A percentile compares a stretch with the other conserved stretches of the same genome.
phyloP scores from a whole-genome alignment of 225 moss, liverwort and hornwort genomes.

The Pseudoscleropodium purum region DNA sequence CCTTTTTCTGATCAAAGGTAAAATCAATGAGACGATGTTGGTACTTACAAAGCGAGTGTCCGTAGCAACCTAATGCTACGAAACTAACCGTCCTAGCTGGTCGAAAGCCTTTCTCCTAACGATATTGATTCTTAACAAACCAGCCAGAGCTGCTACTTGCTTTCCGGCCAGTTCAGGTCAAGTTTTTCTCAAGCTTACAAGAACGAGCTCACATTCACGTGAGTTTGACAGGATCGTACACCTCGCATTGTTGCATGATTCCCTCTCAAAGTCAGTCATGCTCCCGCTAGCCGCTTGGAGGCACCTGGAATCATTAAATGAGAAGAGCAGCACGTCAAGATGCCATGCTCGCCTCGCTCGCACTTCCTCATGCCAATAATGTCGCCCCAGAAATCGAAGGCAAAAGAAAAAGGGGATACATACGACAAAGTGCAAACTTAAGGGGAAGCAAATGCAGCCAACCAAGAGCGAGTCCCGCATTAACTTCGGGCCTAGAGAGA shows the following conservation, averaged over 20 bases:
- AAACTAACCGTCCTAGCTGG: background rate
- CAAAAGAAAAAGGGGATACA: background rate
- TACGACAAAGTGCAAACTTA: background rate
- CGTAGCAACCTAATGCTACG: background rate
- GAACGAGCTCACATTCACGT: background rate
- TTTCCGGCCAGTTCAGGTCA: background rate
- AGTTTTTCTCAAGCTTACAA: background rate
- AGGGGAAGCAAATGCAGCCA: background rate
- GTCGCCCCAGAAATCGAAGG: background rate
- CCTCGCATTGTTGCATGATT: background rate
- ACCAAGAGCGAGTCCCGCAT: background rate
- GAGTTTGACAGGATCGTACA: background rate
- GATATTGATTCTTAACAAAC: background rate
- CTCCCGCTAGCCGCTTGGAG: background rate
- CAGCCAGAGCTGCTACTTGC: background rate
- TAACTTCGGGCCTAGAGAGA: background rate
- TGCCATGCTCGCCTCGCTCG: background rate
- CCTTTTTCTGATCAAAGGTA: background rate
- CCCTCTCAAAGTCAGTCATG: background rate
- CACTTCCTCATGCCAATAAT: background rate
- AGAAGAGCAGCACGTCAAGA: background rate
- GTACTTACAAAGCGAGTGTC: background rate
- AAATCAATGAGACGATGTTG: background rate
- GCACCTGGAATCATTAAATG: background rate
- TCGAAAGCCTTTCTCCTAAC: background rate